Evolutionary conservation across 2,329 filamentous ascomycete genomes (phyloP), one percentile per base, ranked within the genome.

Genomic region (Cladosporium oxysporum): DNA sequence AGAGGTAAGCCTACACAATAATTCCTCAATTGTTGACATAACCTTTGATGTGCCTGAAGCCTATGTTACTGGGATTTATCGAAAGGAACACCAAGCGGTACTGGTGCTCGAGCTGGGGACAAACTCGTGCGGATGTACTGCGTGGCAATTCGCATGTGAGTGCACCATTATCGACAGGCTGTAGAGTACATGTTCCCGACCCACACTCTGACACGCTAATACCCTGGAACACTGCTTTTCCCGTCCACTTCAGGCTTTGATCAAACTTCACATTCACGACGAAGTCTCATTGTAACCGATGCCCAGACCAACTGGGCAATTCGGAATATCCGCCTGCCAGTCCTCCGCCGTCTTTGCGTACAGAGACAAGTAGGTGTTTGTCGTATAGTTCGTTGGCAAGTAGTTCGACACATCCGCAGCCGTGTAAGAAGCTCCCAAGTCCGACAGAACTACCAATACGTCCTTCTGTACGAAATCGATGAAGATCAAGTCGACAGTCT

Each of bases 401-500:
- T 81, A 81, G 26, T 78, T 76, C 1, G 53, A 64, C 6, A 80
- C 76, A 29, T 79, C 73, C 0, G 44, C 67, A 5, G 70, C 47
- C 1, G 69, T 72, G 50, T 75, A 80, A 5, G 14, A 29, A 0
- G 70, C 76, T 0, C 79, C 78, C 10, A 77, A 69, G 44, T 72
- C 70, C n/a, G 76, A 76, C 44, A 81, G 63, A 14, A 76, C 79
- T 57, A 70, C 65, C 3, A 80, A 63, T 7, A 81, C 74, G 57
- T 79, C 75, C 12, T 69, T 70, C 16, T 74, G 74, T 21, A 81
- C 78, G 69, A 84, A 86, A 68, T 86, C 83, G 16, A 84, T 73
- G 70, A 86, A 86, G 28, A 87, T 76, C 0, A 87, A 71, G 67
- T 87, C 85, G 2, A 86, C 84, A 2, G 72, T 79, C 12, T 80